phyloP scores from a whole-genome alignment of 2,329 filamentous ascomycete genomes.

The Remersonia thermophila region DNA sequence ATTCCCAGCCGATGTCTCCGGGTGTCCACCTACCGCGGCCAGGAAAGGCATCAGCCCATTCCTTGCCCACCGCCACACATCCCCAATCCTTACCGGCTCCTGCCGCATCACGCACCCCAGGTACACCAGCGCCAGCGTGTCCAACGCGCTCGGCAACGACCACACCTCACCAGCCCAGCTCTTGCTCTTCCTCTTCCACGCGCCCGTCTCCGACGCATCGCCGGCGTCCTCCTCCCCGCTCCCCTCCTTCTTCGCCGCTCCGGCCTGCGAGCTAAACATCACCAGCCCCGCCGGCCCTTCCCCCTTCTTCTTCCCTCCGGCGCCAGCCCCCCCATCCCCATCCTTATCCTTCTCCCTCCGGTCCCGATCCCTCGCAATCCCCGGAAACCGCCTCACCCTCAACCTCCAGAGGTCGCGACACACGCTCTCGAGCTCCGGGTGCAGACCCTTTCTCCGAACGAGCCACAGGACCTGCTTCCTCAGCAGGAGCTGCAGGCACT shows the following conservation, averaged over 20 bases:
- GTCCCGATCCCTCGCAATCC: slow-evolving; percentile 33
- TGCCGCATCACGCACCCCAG: slow-evolving; percentile 63
- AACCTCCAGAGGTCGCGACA: slow-evolving; percentile 79
- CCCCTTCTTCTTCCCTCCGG: slow-evolving; percentile 20
- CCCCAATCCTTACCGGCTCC: slow-evolving; percentile 62
- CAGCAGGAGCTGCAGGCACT: slow-evolving; percentile 73
- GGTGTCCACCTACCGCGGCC: slow-evolving; percentile 45
- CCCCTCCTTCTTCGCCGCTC: slow-evolving; percentile 30
- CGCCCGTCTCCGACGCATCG: not conserved
- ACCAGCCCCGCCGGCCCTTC: slow-evolving; percentile 27
- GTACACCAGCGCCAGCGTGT: slow-evolving; percentile 70
- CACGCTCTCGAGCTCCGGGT: slow-evolving; percentile 62
- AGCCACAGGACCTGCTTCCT: slow-evolving; percentile 71
- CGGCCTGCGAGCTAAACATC: slow-evolving; percentile 50
- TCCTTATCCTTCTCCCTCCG: slow-evolving; percentile 19
- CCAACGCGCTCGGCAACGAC: slow-evolving; percentile 54
- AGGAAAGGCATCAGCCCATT: slow-evolving; percentile 60
- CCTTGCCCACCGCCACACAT: slow-evolving; percentile 57
- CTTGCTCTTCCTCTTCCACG: slow-evolving; percentile 20
- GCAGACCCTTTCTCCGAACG: slow-evolving; percentile 51
- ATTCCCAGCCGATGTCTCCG: too few species aligned
- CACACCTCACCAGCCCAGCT: slow-evolving; percentile 37
- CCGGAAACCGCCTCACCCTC: slow-evolving; percentile 44
- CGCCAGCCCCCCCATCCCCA: slow-evolving; percentile 32
- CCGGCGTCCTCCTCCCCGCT: slow-evolving; percentile 13